phyloP scores from a whole-genome alignment of 1,284 basidiomycete species.

The Mrakiaceae sp. region DNA sequence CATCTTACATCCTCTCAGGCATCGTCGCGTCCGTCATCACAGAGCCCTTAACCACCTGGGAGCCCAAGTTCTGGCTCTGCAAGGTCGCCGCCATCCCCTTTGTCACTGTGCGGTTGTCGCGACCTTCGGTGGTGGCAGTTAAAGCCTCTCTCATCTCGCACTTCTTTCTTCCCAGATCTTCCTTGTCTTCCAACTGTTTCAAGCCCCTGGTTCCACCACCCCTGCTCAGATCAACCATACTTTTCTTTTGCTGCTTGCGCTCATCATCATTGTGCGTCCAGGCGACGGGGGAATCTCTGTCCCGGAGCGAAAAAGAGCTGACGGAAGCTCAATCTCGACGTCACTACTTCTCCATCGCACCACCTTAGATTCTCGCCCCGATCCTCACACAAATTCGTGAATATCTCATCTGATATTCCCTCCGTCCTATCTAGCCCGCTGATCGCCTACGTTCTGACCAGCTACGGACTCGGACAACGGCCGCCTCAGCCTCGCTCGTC shows the following conservation, averaged over 20 bases:
- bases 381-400: constrained; percentile 9
- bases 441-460: not conserved
- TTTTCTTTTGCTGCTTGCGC: constrained; percentile 5
- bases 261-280: constrained; percentile 9
- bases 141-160: not conserved
- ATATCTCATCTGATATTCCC: not conserved
- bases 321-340: no score
- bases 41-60: constrained; percentile 2
- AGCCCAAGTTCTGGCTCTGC: constrained; percentile 16
- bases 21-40: constrained; percentile 1
- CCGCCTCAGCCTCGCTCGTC: constrained; percentile 7
- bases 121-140: not conserved
- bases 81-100: constrained; percentile 7
- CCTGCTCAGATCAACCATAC: constrained; percentile 12
- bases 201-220: not conserved
- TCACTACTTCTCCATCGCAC: no score
- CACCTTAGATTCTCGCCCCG: not conserved
- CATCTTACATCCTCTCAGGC: not conserved
- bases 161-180: not conserved
- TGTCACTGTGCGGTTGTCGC: not conserved
- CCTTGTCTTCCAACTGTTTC: constrained; percentile 2
- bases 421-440: no score
- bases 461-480: constrained; percentile 14
- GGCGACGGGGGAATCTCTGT: no score
- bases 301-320: no score